Conservation (phyloP, 495 filamentous ascomycete genomes). For the Neurospora hispaniola region DNA sequence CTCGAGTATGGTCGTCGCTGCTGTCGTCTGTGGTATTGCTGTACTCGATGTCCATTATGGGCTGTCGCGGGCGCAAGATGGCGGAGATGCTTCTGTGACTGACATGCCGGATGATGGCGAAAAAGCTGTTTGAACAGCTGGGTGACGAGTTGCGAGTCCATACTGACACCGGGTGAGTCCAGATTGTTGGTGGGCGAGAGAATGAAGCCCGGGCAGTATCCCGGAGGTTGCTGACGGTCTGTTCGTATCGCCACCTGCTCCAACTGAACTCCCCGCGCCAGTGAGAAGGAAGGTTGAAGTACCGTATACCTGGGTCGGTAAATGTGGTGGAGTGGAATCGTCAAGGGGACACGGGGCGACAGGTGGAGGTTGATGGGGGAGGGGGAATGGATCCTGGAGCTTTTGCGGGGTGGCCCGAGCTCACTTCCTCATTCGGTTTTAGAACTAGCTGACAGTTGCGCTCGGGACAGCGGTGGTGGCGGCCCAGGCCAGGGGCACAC, state of each 20-base stretch:
- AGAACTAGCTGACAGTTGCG: background rate
- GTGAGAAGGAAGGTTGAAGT: background rate
- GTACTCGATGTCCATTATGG: constrained; percentile 25
- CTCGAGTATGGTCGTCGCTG: constrained; percentile 19
- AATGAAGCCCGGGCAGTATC: background rate
- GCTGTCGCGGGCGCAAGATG: constrained; percentile 27
- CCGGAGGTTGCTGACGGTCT: background rate
- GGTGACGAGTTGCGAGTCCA: constrained; percentile 74
- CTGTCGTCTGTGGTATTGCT: constrained; percentile 12
- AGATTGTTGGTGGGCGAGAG: background rate
- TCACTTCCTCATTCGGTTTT: background rate
- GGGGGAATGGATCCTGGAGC: background rate
- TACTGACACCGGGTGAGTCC: constrained; percentile 23
- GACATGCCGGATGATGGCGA: constrained; percentile 61
- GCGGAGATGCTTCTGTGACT: constrained; percentile 41
- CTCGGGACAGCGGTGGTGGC: background rate
- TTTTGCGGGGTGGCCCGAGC: background rate
- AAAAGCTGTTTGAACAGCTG: constrained; percentile 80
- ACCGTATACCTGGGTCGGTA: background rate
- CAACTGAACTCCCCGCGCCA: background rate
- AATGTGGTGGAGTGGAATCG: background rate
- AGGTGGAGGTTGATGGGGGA: background rate
- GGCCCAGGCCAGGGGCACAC: background rate
- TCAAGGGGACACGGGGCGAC: background rate
- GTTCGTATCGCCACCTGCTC: background rate